Evolutionary conservation across 2,329 filamentous ascomycete genomes (phyloP).

Genomic region (Colletotrichum chlorophyti): DNA sequence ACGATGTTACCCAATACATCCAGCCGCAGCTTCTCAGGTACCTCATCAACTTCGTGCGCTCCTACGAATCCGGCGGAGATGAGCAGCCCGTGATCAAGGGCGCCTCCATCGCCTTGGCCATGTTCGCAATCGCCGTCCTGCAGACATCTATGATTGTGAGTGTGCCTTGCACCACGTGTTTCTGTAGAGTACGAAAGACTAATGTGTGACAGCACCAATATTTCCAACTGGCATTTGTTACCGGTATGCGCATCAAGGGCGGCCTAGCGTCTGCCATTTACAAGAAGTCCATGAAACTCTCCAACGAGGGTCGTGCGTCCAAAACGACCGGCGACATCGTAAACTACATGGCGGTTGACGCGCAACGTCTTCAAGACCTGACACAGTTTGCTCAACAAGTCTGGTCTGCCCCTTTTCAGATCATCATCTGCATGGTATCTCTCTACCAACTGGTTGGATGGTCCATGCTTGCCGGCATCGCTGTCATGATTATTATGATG

Average conservation of each 20-base stretch:
- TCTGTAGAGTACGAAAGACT: not conserved
- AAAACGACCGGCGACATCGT: constrained; percentile 98
- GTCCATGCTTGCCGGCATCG: constrained; percentile 95
- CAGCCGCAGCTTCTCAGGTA: constrained; percentile 90
- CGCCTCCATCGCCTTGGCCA: constrained; percentile 84
- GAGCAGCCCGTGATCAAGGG: constrained; percentile 82
- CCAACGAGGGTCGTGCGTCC: constrained; percentile 86
- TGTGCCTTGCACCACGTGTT: constrained; percentile 6
- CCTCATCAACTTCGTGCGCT: constrained; percentile 84
- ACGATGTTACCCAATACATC: constrained; percentile 84
- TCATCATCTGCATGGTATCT: constrained; percentile 92
- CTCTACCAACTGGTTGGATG: constrained; percentile 93
- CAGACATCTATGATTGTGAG: constrained; percentile 81
- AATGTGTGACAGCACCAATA: constrained; percentile 75
- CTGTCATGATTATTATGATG: constrained; percentile 96
- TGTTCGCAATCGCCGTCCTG: constrained; percentile 86
- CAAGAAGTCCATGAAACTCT: constrained; percentile 85
- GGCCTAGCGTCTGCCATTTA: constrained; percentile 92
- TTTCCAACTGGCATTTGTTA: constrained; percentile 93
- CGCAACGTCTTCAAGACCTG: constrained; percentile 91
- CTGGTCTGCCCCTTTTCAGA: constrained; percentile 98
- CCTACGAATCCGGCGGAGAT: constrained; percentile 61
- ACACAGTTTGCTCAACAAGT: constrained; percentile 95
- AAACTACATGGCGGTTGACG: constrained; percentile 99
- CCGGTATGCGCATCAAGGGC: constrained; percentile 95